Base-by-base conservation (phyloP, 2,329 filamentous ascomycete species). In the Colletotrichum viniferum region DNA sequence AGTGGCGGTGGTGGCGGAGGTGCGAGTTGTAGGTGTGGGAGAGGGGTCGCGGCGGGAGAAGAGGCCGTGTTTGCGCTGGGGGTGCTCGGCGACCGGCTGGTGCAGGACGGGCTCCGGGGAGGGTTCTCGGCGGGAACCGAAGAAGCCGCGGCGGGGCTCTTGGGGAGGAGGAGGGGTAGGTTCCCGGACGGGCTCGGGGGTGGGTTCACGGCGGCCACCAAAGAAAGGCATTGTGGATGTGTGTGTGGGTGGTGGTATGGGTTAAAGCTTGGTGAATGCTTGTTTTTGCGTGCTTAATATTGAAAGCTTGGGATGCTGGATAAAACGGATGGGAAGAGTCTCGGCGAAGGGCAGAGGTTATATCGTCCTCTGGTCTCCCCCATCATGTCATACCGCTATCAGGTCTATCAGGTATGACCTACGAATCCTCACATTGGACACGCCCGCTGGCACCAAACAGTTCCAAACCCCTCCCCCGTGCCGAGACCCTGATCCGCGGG, bases 11-110 rank as follows among this genome's bases (percentile, higher is more conserved):
- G 79, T 81, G 16, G 69, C 68, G 28, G 78, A 79, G 9, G 79
- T 81, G 62, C 77, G 78, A 66, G 78, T 76, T 12, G 81, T 80
- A 3, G 81, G 74, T 18, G 77, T 61, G 13, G 77, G 77, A 3
- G 80, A 81, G 4, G 79, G 76, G 32, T 79, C 70, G 48, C 81
- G 82, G 26, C 80, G 82, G 67, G 81, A 79, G 78, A 87, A 87
- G 78, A 87, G 81, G 70, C 85, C 80, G 78, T 82, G 82, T 14
- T 77, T 77, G 72, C 80, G 80, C 62, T 76, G 77, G 7, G 64
- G 60, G 32, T 76, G 78, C 58, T 82, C 76, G 34, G 81, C 78
- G 52, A 80, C 78, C 69, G 79, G 76, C 21, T 82, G 83, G 78
- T 82, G 79, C 48, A 79, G 76, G 58, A 77, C 79, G 32, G 81